A percentile compares a stretch with the other conserved stretches of the same genome.
Conservation (phyloP, 768 basidiomycete genomes). For the Leccinum longicurvipes region DNA sequence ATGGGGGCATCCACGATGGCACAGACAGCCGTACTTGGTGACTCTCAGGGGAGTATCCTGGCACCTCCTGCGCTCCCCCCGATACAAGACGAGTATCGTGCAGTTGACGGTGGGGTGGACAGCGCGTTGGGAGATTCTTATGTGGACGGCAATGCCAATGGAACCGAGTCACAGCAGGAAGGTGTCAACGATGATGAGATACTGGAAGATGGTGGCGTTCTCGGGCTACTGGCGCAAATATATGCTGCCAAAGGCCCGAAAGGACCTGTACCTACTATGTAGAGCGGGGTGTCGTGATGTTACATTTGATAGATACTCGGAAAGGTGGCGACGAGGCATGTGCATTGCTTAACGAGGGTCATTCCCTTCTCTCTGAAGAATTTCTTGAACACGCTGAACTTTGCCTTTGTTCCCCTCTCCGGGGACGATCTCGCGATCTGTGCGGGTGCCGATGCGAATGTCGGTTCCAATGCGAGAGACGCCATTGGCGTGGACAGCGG, state of each 20-base stretch:
- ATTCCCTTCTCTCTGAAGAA: conserved; percentile 46
- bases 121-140: conserved; percentile 67
- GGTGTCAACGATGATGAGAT: conserved; percentile 60
- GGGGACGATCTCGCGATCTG: conserved; percentile 57
- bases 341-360: background rate
- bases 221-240: conserved; percentile 84
- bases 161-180: conserved; percentile 42
- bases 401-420: conserved; percentile 79
- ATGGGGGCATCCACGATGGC: conserved; percentile 54
- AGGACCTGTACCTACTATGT: conserved; percentile 45
- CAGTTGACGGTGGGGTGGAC: conserved; percentile 52
- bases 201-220: conserved; percentile 76
- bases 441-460: conserved; percentile 90
- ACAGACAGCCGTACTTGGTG: conserved; percentile 70
- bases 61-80: conserved; percentile 8
- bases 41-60: conserved; percentile 61
- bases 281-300: background rate
- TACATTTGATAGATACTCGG: background rate
- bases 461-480: conserved; percentile 82
- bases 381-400: conserved; percentile 75
- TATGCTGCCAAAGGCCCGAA: conserved; percentile 59
- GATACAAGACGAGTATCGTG: conserved; percentile 47
- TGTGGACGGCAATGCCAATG: conserved; percentile 58
- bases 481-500: conserved; percentile 76
- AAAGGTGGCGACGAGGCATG: background rate